Conservation (phyloP, 805 yeast species). For the Candida silvicultrix region DNA sequence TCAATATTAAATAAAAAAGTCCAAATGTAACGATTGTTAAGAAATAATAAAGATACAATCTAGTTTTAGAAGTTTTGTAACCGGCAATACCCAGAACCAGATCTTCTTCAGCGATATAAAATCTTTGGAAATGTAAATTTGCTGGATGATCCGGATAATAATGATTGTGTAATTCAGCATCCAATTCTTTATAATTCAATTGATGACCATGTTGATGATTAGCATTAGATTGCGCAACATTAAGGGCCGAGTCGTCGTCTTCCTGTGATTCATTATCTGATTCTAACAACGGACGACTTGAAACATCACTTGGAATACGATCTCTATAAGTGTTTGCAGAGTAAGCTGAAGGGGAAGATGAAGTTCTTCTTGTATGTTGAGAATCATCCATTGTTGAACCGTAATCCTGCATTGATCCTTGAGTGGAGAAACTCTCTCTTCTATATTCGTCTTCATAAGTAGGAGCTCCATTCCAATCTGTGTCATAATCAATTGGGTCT, state of each 20-base stretch:
- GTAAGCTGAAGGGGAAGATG: constrained; percentile 26
- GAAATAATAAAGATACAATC: too few species aligned
- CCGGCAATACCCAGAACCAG: constrained; percentile 93
- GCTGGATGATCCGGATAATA: constrained; percentile 39
- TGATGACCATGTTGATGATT: constrained; percentile 10
- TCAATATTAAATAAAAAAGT: too few species aligned
- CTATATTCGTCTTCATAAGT: constrained; percentile 39
- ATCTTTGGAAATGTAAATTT: constrained; percentile 57
- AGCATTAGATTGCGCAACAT: constrained; percentile 19
- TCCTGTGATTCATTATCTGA: constrained; percentile 20
- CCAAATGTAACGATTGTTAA: too few species aligned
- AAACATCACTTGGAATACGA: constrained; percentile 30
- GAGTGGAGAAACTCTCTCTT: constrained; percentile 27
- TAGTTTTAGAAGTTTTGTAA: constrained; percentile 43
- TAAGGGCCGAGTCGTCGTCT: constrained; percentile 25
- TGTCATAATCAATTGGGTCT: constrained; percentile 59
- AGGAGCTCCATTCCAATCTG: constrained; percentile 55
- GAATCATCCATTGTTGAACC: constrained; percentile 11
- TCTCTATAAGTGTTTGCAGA: constrained; percentile 30
- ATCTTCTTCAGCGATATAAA: constrained; percentile 94
- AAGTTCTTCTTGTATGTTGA: constrained; percentile 12
- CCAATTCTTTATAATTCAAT: constrained; percentile 11
- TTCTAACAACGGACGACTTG: constrained; percentile 24
- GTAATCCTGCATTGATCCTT: constrained; percentile 14
- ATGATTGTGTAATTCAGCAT: constrained; percentile 35